phyloP scores from a whole-genome alignment of 306 rosid species.

The Begonia fuchsioides region DNA sequence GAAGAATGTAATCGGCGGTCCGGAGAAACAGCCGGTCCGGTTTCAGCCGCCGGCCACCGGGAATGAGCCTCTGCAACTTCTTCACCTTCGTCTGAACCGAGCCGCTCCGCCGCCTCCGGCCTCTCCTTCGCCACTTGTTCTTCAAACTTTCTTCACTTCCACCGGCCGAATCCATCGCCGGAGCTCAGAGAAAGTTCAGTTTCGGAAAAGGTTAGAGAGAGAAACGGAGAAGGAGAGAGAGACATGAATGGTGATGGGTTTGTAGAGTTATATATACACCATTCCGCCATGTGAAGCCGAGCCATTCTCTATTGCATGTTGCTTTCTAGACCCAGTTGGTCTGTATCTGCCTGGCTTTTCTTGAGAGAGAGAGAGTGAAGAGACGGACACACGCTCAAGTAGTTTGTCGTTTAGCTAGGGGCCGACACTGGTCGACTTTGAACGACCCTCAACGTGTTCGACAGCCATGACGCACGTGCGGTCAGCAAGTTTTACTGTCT shows the following conservation, averaged over 20 bases:
- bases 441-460: slow-evolving; percentile 46
- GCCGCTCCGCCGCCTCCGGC: not conserved
- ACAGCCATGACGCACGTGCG: too few species aligned
- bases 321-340: not conserved
- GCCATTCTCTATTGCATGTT: not conserved
- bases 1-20: slow-evolving; percentile 68
- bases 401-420: slow-evolving; percentile 30
- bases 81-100: slow-evolving; percentile 44
- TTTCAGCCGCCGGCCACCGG: slow-evolving; percentile 47
- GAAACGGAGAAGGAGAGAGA: not conserved
- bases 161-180: slow-evolving; percentile 11
- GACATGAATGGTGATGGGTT: not conserved
- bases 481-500: slow-evolving; percentile 21
- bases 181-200: not conserved
- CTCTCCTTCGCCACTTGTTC: slow-evolving; percentile 23
- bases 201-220: not conserved
- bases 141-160: slow-evolving; percentile 18
- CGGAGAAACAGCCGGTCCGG: slow-evolving; percentile 44
- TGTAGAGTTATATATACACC: not conserved
- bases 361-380: slow-evolving; percentile 1
- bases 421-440: slow-evolving; percentile 9
- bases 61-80: slow-evolving; percentile 47
- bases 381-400: slow-evolving; percentile 11
- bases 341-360: not conserved
- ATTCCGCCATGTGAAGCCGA: slow-evolving; percentile 1